A percentile compares a stretch with the other conserved stretches of the same genome.
Conservation (phyloP, 345 rosid species). For the Cardamine occulta region DNA sequence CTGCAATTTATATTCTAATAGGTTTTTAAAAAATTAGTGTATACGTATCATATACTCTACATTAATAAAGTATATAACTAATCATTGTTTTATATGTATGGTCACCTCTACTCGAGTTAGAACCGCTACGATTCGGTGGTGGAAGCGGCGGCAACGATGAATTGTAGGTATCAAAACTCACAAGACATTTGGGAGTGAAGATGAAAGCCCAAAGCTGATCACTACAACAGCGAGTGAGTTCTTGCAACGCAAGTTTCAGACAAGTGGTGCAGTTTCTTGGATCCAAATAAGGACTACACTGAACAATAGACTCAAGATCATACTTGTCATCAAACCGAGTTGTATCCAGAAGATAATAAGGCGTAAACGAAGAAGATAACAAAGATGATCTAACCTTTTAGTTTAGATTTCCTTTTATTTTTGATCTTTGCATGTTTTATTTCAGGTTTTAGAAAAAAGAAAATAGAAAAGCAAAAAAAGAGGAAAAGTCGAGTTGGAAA, state of each 20-base stretch:
- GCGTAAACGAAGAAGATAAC: conserved; percentile 3
- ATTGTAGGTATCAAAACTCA: conserved; percentile 12
- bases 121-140: conserved; percentile 4
- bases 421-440: no score
- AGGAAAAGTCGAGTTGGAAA: no score
- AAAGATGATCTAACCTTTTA: not conserved
- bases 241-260: conserved; percentile 31
- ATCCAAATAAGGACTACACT: conserved; percentile 28
- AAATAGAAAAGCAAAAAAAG: no score
- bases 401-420: no score
- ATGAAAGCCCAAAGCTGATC: conserved; percentile 12
- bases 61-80: no score
- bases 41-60: not conserved
- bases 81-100: no score
- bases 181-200: conserved; percentile 30
- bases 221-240: not conserved
- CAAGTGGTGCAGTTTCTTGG: conserved; percentile 21
- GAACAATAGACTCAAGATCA: conserved; percentile 40
- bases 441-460: no score
- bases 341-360: conserved; percentile 13
- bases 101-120: conserved; percentile 19
- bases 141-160: conserved; percentile 21
- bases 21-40: not conserved
- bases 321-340: conserved; percentile 6
- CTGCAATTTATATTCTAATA: not conserved